Evolutionary conservation across 768 basidiomycete genomes (phyloP).

Genomic region (Naganishia friedmannii): DNA sequence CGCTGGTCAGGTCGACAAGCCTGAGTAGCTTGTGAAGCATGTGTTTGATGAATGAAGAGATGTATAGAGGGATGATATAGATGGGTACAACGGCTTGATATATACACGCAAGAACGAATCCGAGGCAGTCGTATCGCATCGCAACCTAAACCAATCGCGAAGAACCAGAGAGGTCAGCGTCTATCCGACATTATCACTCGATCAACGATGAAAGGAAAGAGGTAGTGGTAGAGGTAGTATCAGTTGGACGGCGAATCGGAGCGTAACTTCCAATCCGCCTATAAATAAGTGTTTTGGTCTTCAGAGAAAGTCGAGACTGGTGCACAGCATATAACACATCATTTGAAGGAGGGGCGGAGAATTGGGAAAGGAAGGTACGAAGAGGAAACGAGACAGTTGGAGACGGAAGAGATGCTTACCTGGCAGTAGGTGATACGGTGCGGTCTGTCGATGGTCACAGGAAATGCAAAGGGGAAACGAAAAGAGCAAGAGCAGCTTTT

Average conservation of each 20-base stretch:
- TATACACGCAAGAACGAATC: no score
- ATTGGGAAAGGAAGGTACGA: background rate
- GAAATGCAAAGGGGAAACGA: background rate
- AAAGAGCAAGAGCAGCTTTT: no score
- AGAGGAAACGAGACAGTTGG: no score
- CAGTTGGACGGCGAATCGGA: constrained; percentile 16
- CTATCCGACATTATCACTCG: background rate
- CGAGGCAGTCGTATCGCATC: background rate
- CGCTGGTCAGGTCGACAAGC: no score
- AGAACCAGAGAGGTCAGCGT: background rate
- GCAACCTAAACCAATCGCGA: background rate
- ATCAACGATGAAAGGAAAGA: background rate
- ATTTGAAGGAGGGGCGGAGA: constrained; percentile 1
- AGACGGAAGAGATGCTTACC: constrained; percentile 10
- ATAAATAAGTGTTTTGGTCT: constrained; percentile 22
- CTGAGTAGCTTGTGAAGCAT: no score
- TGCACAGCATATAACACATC: constrained; percentile 23
- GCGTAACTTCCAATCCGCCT: constrained; percentile 18
- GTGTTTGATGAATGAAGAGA: no score
- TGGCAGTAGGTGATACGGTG: constrained; percentile 5
- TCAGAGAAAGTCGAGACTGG: constrained; percentile 22
- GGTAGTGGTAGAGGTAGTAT: background rate
- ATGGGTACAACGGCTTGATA: no score
- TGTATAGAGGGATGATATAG: no score
- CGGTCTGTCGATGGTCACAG: background rate